These are phyloP conservation scores for Arxiozyma bovina DNA, from an alignment of 1,139 yeast genomes.

Conservation along the genomic window DNA sequence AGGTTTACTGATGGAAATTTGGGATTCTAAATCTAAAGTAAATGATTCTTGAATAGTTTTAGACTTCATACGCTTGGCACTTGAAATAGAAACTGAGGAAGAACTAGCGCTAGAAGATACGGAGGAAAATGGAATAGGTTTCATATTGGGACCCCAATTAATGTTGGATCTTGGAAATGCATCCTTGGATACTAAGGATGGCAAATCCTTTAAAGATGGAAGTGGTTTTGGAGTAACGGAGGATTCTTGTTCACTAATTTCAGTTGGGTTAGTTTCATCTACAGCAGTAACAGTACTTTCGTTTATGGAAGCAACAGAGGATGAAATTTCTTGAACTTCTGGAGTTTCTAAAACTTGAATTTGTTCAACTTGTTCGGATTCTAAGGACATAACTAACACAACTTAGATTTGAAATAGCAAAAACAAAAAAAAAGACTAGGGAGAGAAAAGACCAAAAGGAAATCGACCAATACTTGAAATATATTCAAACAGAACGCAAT, in stretches of 20 bases:
- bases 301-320: not conserved
- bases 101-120: conserved; percentile 19
- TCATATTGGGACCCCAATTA: conserved; percentile 41
- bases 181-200: conserved; percentile 53
- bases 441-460: conserved; percentile 2
- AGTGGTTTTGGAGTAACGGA: conserved; percentile 22
- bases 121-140: conserved; percentile 27
- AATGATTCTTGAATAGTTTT: conserved; percentile 63
- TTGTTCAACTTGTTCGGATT: conserved; percentile 2
- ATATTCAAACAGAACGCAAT: not conserved
- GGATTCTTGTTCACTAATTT: not conserved
- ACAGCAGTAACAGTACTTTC: not conserved
- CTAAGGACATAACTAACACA: not conserved
- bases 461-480: not conserved
- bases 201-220: conserved; percentile 51
- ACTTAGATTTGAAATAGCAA: too few relatives aligned
- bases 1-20: conserved; percentile 51
- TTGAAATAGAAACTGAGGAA: conserved; percentile 16
- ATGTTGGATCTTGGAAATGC: conserved; percentile 34
- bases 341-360: not conserved
- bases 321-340: not conserved
- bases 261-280: conserved; percentile 1
- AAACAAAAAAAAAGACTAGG: not conserved
- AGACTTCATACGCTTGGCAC: conserved; percentile 33
- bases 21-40: conserved; percentile 59